A percentile compares a stretch with the other conserved stretches of the same genome.
Conservation (phyloP, 768 basidiomycete species). For the Trametes coccinea region DNA sequence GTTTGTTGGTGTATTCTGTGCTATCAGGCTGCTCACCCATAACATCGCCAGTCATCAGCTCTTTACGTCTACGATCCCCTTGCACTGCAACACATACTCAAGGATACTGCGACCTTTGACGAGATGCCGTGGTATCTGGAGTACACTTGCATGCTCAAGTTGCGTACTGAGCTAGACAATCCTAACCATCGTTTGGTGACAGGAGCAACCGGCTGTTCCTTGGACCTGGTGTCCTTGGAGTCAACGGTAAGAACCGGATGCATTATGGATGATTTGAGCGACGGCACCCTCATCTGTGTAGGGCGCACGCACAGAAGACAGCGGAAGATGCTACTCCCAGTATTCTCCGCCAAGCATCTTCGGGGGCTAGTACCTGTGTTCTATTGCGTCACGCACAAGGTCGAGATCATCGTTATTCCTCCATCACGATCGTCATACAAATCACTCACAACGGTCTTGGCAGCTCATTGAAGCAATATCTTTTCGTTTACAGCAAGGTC, state of each 20-base stretch:
- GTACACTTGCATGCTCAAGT: background rate
- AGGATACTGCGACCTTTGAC: constrained; percentile 18
- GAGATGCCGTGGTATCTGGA: constrained; percentile 15
- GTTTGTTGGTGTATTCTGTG: background rate
- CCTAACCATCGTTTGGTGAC: background rate
- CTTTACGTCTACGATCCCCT: constrained; percentile 22
- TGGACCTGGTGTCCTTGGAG: constrained; percentile 13
- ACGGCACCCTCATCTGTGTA: background rate
- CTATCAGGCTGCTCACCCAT: background rate
- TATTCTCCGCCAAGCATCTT: constrained; percentile 19
- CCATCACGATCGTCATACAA: too few relatives aligned
- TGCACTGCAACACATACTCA: constrained; percentile 22
- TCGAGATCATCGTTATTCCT: background rate
- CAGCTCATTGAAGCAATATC: constrained; percentile 27
- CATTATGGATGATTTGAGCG: background rate
- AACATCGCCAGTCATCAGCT: constrained; percentile 1
- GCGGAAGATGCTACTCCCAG: constrained; percentile 25
- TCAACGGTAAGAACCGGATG: background rate
- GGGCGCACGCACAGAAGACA: constrained; percentile 27
- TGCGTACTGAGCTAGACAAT: background rate
- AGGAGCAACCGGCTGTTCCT: constrained; percentile 16
- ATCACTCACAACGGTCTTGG: background rate
- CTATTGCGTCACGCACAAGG: constrained; percentile 18
- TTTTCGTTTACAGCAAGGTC: background rate
- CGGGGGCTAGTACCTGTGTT: constrained; percentile 20